Percentiles rank a stretch among this genome's conserved stretches.
Evolutionary conservation across 352 stramenopile genomes (phyloP).

Genomic region (Elongisporangium prolatum): DNA sequence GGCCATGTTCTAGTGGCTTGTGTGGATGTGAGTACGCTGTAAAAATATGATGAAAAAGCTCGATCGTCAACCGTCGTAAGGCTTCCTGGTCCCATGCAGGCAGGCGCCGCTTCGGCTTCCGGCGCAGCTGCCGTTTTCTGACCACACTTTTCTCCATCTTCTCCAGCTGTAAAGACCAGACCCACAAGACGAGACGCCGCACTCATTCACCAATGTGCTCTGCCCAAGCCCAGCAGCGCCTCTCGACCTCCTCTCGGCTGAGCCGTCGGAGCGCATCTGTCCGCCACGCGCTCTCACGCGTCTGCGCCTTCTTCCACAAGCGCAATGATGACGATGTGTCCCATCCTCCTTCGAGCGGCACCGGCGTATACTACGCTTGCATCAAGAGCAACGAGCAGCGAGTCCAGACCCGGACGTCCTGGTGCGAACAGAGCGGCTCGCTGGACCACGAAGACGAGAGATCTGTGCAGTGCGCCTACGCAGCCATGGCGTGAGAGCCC

Average conservation of each 20-base stretch:
- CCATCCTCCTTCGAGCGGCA: not conserved
- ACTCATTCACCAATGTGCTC: not conserved
- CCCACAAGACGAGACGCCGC: no score
- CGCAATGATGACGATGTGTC: not conserved
- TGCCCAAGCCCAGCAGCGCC: not conserved
- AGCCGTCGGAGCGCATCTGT: not conserved
- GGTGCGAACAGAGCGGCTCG: not conserved
- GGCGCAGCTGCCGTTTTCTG: not conserved
- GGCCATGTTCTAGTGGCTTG: slow-evolving; percentile 17
- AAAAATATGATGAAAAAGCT: not conserved
- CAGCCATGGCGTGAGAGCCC: slow-evolving; percentile 10
- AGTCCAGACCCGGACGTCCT: not conserved
- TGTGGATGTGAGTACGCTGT: not conserved
- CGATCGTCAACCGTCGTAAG: not conserved
- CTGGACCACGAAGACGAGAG: slow-evolving; percentile 12
- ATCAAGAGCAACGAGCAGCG: slow-evolving; percentile 6
- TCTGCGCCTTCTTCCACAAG: not conserved
- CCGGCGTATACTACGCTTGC: slow-evolving; percentile 2
- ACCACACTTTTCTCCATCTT: not conserved
- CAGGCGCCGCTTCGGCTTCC: not conserved
- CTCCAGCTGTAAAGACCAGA: not conserved
- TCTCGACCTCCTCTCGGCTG: not conserved
- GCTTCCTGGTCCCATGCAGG: not conserved
- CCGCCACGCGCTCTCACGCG: not conserved
- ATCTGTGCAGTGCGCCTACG: slow-evolving; percentile 13